Conservation (phyloP, 2,329 filamentous ascomycete genomes). For the Diaporthe destruens region DNA sequence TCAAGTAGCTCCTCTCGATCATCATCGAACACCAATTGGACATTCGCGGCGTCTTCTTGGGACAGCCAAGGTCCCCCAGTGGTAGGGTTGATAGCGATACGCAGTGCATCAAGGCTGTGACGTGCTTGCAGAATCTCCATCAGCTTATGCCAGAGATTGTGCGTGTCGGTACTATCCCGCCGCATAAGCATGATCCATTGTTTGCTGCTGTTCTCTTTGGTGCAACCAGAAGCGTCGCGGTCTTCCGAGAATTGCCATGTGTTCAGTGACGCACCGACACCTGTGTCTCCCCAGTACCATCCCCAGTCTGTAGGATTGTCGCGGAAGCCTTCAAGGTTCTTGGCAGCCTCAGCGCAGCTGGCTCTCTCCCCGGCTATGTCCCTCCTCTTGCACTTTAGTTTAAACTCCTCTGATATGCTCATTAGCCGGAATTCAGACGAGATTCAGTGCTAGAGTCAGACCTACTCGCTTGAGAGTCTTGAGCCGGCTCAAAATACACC, state of each 20-base stretch:
- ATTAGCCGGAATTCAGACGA: background rate
- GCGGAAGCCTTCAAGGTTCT: constrained; percentile 41
- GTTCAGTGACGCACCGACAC: constrained; percentile 43
- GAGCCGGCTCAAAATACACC: constrained; percentile 36
- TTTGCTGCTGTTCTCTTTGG: constrained; percentile 36
- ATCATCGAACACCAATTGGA: constrained; percentile 45
- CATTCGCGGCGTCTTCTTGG: constrained; percentile 37
- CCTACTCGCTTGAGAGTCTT: background rate
- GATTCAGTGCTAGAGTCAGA: too few species aligned
- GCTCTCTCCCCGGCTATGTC: constrained; percentile 16
- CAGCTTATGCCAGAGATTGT: constrained; percentile 49
- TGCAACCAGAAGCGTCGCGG: constrained; percentile 32
- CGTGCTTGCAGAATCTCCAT: constrained; percentile 49
- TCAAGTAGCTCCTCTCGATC: constrained; percentile 42
- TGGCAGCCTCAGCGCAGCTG: constrained; percentile 32
- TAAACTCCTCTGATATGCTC: constrained; percentile 30
- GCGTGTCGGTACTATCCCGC: constrained; percentile 44
- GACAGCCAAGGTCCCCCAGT: constrained; percentile 44
- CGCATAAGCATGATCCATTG: constrained; percentile 46
- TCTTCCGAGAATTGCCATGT: constrained; percentile 41
- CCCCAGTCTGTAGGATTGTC: constrained; percentile 40
- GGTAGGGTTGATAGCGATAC: constrained; percentile 43
- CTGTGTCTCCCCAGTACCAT: constrained; percentile 46
- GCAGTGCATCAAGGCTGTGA: constrained; percentile 45
- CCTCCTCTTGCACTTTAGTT: constrained; percentile 41